Conservation (phyloP, 208 protist species). For the Wallacemonas sp. region DNA sequence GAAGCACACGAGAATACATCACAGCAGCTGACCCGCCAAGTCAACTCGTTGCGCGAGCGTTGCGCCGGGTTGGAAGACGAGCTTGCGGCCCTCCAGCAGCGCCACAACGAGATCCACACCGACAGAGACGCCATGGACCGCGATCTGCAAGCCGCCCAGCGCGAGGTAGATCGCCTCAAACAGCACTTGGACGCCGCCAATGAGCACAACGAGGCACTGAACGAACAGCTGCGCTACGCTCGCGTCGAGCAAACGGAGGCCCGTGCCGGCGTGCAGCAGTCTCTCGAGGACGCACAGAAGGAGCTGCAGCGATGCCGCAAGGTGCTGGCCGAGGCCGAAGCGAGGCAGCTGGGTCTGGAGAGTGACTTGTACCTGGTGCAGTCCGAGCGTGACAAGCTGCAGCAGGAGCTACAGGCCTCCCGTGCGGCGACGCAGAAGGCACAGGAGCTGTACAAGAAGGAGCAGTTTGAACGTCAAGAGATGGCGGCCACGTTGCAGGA, state of each 20-base stretch:
- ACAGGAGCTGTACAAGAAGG: slow-evolving; percentile 35
- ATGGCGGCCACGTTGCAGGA: slow-evolving; percentile 38
- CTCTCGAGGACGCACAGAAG: slow-evolving; percentile 44
- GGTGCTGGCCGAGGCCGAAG: slow-evolving; percentile 49
- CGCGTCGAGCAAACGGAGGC: slow-evolving; percentile 38
- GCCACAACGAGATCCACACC: slow-evolving; percentile 22
- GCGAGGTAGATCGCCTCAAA: slow-evolving; percentile 36
- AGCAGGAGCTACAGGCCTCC: slow-evolving; percentile 22
- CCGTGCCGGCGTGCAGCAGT: slow-evolving; percentile 24
- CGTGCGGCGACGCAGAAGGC: slow-evolving; percentile 27
- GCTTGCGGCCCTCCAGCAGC: slow-evolving; percentile 31
- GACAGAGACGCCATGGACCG: slow-evolving; percentile 34
- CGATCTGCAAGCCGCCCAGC: slow-evolving; percentile 9
- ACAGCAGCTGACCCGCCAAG: slow-evolving; percentile 17
- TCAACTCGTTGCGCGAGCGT: slow-evolving; percentile 37
- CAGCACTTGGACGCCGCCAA: slow-evolving; percentile 44
- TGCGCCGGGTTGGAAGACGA: slow-evolving; percentile 31
- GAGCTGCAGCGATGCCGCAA: slow-evolving; percentile 50
- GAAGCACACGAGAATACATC: slow-evolving; percentile 18
- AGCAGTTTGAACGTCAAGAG: slow-evolving; percentile 35
- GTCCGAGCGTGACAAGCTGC: slow-evolving; percentile 29
- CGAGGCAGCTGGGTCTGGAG: slow-evolving; percentile 34
- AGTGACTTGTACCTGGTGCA: slow-evolving; percentile 27
- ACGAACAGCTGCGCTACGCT: slow-evolving; percentile 36
- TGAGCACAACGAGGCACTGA: slow-evolving; percentile 53